Evolutionary conservation across 371 early-diverging fungal genomes (phyloP).

Genomic region (Mucor irregularis): DNA sequence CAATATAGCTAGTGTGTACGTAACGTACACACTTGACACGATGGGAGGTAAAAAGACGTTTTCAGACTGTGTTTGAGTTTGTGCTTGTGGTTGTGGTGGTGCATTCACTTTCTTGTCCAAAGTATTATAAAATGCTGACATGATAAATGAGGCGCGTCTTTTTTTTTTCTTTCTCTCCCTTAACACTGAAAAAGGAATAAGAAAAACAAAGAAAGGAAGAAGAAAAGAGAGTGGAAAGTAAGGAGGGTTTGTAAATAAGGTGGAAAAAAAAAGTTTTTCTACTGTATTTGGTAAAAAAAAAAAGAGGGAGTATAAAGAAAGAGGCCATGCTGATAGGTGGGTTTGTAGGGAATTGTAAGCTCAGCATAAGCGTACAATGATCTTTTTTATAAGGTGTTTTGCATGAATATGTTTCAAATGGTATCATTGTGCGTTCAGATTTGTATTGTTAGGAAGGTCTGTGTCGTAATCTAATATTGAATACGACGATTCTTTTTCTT

Average conservation of each 20-base stretch:
- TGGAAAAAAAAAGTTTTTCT: not conserved
- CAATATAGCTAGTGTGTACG: no score
- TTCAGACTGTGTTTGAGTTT: not conserved
- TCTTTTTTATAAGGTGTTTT: no score
- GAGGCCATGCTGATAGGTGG: no score
- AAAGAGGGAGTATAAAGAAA: not conserved
- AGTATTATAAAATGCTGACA: not conserved
- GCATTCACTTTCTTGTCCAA: not conserved
- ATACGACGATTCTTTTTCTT: no score
- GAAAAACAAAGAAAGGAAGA: not conserved
- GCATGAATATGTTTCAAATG: no score
- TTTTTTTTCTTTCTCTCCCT: not conserved
- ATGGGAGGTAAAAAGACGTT: slow-evolving; percentile 11
- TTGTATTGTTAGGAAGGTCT: no score
- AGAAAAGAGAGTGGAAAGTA: not conserved
- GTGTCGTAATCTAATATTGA: no score
- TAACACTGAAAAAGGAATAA: not conserved
- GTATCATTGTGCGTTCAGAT: no score
- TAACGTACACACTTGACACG: slow-evolving; percentile 3
- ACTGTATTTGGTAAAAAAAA: not conserved
- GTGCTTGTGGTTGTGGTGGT: not conserved
- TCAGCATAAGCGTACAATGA: no score
- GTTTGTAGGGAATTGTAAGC: no score
- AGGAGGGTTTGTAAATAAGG: not conserved
- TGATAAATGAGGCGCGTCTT: no score